phyloP scores from a whole-genome alignment of 1,284 basidiomycete species.

The Somion occarium region DNA sequence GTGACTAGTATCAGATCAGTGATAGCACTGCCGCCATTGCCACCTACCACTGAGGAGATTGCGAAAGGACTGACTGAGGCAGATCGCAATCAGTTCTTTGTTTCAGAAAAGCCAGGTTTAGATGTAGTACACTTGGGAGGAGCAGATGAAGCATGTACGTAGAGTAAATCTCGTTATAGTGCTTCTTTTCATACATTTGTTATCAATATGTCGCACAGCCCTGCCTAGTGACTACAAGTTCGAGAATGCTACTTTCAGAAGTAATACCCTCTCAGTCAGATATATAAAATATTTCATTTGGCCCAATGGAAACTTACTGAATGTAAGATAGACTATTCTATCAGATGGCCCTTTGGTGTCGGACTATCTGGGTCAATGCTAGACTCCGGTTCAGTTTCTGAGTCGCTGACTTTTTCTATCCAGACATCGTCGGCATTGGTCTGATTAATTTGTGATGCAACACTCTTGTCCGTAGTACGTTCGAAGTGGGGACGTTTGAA shows the following conservation, averaged over 20 bases:
- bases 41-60: not conserved
- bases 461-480: too few species aligned
- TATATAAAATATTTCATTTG: not conserved
- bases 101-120: constrained; percentile 5
- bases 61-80: not conserved
- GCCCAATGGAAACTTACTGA: not conserved
- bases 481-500: too few species aligned
- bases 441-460: too few species aligned
- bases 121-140: constrained; percentile 4
- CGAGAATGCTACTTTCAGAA: not conserved
- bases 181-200: not conserved
- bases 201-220: not conserved
- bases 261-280: not conserved
- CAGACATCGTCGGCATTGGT: too few species aligned
- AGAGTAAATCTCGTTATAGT: not conserved
- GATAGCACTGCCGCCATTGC: not conserved
- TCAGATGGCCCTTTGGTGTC: too few species aligned
- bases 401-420: too few species aligned
- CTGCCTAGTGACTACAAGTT: not conserved
- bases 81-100: constrained; percentile 3
- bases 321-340: too few species aligned
- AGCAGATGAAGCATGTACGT: not conserved
- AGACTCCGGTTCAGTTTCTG: too few species aligned
- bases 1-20: not conserved
- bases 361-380: too few species aligned